A percentile compares a stretch with the other conserved stretches of the same genome.
Conservation (phyloP, 2,329 filamentous ascomycete genomes). For the Pseudocercospora eumusae region DNA sequence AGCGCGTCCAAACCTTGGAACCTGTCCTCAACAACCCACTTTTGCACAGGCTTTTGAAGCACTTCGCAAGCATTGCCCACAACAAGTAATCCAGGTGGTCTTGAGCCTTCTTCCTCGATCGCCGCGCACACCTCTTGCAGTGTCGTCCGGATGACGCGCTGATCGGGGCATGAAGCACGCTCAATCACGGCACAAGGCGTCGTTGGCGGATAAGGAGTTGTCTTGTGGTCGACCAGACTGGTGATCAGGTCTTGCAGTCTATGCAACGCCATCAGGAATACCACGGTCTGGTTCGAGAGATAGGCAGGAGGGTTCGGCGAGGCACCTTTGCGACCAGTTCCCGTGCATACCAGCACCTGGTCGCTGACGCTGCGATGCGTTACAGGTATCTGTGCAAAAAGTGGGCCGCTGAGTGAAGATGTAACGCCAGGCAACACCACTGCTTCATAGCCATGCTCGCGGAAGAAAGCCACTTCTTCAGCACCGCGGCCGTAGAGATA, state of each 20-base stretch:
- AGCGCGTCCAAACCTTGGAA: constrained; percentile 70
- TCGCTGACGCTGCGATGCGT: constrained; percentile 90
- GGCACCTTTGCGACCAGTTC: constrained; percentile 86
- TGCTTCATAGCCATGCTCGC: constrained; percentile 63
- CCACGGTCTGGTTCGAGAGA: constrained; percentile 74
- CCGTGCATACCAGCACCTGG: constrained; percentile 93
- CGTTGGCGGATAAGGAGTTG: constrained; percentile 53
- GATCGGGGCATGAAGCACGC: constrained; percentile 89
- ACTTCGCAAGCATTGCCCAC: constrained; percentile 83
- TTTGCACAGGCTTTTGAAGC: constrained; percentile 62
- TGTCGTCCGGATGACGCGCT: constrained; percentile 87
- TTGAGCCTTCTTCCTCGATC: constrained; percentile 82
- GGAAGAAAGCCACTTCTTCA: constrained; percentile 87
- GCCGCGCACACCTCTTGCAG: constrained; percentile 76
- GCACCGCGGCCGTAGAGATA: constrained; percentile 95
- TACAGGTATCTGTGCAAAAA: constrained; percentile 83
- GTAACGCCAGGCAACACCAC: constrained; percentile 87
- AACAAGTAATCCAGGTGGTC: constrained; percentile 85
- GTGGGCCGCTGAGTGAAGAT: constrained; percentile 78
- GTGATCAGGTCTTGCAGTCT: constrained; percentile 72
- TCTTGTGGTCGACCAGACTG: constrained; percentile 60
- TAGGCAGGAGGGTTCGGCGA: constrained; percentile 80
- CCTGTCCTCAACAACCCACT: constrained; percentile 86
- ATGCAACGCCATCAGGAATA: constrained; percentile 95
- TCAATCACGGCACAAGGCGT: constrained; percentile 93